Conservation (phyloP, 164 flowering plant genomes). For the Magnolia changhungtana region DNA sequence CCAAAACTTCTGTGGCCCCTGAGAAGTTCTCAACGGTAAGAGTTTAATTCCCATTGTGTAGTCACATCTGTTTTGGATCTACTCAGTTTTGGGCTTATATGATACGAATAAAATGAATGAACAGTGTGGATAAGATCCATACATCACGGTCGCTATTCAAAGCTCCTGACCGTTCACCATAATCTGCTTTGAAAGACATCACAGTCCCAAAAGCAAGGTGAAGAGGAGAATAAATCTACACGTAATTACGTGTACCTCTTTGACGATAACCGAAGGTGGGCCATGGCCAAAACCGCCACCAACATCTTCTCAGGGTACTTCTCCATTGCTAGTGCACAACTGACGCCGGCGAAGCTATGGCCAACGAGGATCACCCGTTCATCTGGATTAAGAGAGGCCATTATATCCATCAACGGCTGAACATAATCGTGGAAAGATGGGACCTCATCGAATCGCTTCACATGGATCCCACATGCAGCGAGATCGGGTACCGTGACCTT, state of each 20-base stretch:
- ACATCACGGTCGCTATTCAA: too few relatives aligned
- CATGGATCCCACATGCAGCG: constrained; percentile 34
- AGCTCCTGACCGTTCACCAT: too few relatives aligned
- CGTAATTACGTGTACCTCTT: background rate
- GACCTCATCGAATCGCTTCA: constrained; percentile 15
- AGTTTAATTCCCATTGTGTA: too few relatives aligned
- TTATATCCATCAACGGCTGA: constrained; percentile 33
- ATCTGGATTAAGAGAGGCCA: constrained; percentile 23
- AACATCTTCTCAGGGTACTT: constrained; percentile 32
- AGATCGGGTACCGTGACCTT: constrained; percentile 43
- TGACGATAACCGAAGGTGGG: background rate
- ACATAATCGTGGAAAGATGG: constrained; percentile 23
- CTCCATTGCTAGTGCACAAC: constrained; percentile 36
- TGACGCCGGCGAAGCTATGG: constrained; percentile 38
- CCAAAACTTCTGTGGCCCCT: too few relatives aligned
- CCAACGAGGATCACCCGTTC: constrained; percentile 43
- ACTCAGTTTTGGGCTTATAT: too few relatives aligned
- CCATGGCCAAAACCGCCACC: constrained; percentile 28
- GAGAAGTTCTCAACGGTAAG: too few relatives aligned
- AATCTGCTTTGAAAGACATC: too few relatives aligned
- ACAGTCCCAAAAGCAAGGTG: too few relatives aligned
- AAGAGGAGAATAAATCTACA: too few relatives aligned
- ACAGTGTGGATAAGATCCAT: too few relatives aligned
- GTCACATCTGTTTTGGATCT: too few relatives aligned
- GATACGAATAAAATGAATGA: too few relatives aligned